Evolutionary conservation across 805 yeast genomes (phyloP), one percentile per base, ranked within the genome.

Genomic region (Metschnikowia bowlesiae): DNA sequence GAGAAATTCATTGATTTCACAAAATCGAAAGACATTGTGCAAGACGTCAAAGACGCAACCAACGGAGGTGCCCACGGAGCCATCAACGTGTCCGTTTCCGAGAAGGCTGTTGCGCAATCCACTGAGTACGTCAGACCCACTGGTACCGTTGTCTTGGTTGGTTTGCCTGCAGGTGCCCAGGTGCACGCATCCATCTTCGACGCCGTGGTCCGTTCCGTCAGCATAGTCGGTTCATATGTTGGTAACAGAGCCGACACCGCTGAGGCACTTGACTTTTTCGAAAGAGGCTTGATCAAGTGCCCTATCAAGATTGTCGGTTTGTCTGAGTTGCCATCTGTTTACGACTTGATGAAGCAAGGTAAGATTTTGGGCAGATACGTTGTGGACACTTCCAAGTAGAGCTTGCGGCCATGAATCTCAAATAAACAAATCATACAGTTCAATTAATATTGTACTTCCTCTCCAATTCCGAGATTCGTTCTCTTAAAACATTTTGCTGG

Each of bases 1-100:
- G 89, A 84, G 68, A 71, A 68, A 51, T 84, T 67, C 65, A 68
- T 83, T 56, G 89, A 84, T 66, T 84, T 83, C 72, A 75, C 73
- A 51, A 71, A 67, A 54, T 53, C 73, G 46, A 79, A 78, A 65
- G 82, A 81, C 64, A 66, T 80, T 40, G 79, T 73, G 39, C 70
- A 67, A 51, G 82, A 69, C 44, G 66, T 73, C 48, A 53, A 56
- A 32, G 71, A 67, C 39, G 80, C 78, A 47, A 81, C 85, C 52
- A 64, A 74, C 54, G 84, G 85, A 63, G 87, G 87, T 61, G 79
- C 85, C 46, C 90, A 71, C 54, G 76, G 73, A 57, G 73, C 62
- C 38, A 69, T 71, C 50, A 72, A 72, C 52, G 76, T 72, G 38
- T 83, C 84, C 34, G 82, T 79, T 31, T 75, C 83, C 40, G 82